Percentiles rank a stretch among this genome's conserved stretches.
Evolutionary conservation across 805 yeast species (phyloP).

Genomic region (Allodekkera sacchari): DNA sequence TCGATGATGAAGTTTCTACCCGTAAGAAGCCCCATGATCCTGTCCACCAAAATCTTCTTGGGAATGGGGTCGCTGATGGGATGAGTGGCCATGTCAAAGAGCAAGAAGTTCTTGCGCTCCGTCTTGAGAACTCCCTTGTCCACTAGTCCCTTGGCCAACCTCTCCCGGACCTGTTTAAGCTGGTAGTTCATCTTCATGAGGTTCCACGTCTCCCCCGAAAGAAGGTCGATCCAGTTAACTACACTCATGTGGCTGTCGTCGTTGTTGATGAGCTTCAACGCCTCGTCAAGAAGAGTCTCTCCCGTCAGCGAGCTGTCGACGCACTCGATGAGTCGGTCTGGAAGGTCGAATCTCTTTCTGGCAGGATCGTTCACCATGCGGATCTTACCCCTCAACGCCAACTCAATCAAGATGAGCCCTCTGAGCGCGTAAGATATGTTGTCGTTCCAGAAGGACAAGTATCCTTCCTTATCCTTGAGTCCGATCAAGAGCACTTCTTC

Average conservation of each 20-base stretch:
- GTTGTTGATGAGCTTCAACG: conserved; percentile 79
- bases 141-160: conserved; percentile 92
- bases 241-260: conserved; percentile 75
- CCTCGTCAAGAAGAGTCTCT: conserved; percentile 90
- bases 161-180: conserved; percentile 92
- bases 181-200: conserved; percentile 90
- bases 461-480: conserved; percentile 91
- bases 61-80: conserved; percentile 84
- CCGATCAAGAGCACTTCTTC: conserved; percentile 94
- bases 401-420: conserved; percentile 86
- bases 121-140: conserved; percentile 96
- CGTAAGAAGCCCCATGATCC: conserved; percentile 64
- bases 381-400: conserved; percentile 86
- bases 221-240: conserved; percentile 85
- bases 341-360: conserved; percentile 76
- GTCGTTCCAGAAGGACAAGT: conserved; percentile 96
- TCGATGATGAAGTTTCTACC: conserved; percentile 57
- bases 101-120: conserved; percentile 86
- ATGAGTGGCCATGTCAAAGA: conserved; percentile 98
- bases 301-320: conserved; percentile 84
- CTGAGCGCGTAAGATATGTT: conserved; percentile 92
- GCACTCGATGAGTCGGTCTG: conserved; percentile 84
- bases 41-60: conserved; percentile 69
- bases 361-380: conserved; percentile 88
- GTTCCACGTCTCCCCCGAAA: conserved; percentile 97